Evolutionary conservation across 306 rosid species (phyloP), one percentile per base, ranked within the genome.

Genomic region (Trifolium fragiferum): DNA sequence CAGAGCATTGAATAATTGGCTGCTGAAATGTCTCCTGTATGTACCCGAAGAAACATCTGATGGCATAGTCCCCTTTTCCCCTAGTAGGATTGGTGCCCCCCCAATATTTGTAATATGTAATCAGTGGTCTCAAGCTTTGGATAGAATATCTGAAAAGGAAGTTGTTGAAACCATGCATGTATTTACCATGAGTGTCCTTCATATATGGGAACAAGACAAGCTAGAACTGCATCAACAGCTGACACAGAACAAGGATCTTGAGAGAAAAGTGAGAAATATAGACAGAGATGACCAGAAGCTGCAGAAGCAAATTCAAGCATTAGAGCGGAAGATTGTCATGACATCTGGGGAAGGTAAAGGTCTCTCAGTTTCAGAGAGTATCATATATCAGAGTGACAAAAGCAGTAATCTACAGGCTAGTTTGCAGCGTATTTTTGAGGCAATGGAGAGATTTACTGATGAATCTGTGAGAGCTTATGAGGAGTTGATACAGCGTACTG

Each of bases 91-190:
- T 10, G 99, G 98, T 18, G 99, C 98, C 4, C 99, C 99, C 5
- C 90, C 82, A 8, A 84, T 95, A 72, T 95, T 95, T 83, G 93
- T 95, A 38, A 89, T 95, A 77, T 95, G 99, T 78, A 83, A 95
- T 80, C 99, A 90, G 70, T 92, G 99, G 99, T 85, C 93, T 66
- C 98, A 90, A 82, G 92, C 98, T 69, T 80, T 95, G 87, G 98
- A 95, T 46, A 84, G 89, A 77, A 75, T 90, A 76, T 90, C 98
- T 13, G 99, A 95, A 80, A 90, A 84, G 85, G 97, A 92, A 85
- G 99, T 95, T 41, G 85, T 95, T 47, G 91, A 86, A 20, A 83
- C 93, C 58, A 90, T 95, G 98, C 93, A 86, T 47, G 80, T 81
- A 64, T 92, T 95, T 68, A 85, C 97, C 16, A 76, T 41, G 86